These are phyloP conservation scores for Deinandra increscens DNA, from an alignment of 129 eudicot genomes.

Conservation along the genomic window DNA sequence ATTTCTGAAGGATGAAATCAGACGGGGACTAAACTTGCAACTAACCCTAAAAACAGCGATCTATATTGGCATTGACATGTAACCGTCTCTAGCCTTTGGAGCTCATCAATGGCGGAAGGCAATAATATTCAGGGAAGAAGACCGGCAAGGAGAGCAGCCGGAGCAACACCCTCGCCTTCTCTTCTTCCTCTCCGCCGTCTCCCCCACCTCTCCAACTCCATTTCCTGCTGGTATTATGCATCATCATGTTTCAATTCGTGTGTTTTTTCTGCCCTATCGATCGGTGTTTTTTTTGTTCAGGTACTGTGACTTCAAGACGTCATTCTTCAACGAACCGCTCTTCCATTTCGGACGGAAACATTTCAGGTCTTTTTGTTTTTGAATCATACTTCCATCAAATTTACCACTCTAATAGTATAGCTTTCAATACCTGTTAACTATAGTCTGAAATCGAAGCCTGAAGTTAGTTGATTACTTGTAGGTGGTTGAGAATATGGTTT, in stretches of 20 bases:
- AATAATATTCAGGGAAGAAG: constrained; percentile 36
- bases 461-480: constrained; percentile 24
- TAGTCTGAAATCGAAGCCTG: background rate
- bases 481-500: constrained; percentile 74
- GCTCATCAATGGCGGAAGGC: constrained; percentile 30
- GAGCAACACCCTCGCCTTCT: constrained; percentile 18
- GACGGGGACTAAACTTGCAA: background rate
- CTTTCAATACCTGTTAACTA: too few relatives aligned
- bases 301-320: constrained; percentile 78
- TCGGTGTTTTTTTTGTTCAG: constrained; percentile 36
- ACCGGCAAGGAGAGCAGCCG: constrained; percentile 34
- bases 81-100: background rate
- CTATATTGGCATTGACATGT: background rate
- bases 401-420: too few relatives aligned
- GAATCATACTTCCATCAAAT: too few relatives aligned
- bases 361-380: constrained; percentile 53
- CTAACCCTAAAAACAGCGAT: constrained; percentile 14
- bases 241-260: background rate
- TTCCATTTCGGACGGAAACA: constrained; percentile 65
- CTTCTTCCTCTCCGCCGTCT: constrained; percentile 56
- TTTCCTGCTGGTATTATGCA: constrained; percentile 74
- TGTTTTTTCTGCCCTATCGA: background rate
- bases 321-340: constrained; percentile 59
- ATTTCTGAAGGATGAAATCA: too few relatives aligned
- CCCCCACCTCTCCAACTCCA: constrained; percentile 48